Evolutionary conservation across 2,329 filamentous ascomycete genomes (phyloP), one percentile per base, ranked within the genome.

Genomic region (Nemania sp.): DNA sequence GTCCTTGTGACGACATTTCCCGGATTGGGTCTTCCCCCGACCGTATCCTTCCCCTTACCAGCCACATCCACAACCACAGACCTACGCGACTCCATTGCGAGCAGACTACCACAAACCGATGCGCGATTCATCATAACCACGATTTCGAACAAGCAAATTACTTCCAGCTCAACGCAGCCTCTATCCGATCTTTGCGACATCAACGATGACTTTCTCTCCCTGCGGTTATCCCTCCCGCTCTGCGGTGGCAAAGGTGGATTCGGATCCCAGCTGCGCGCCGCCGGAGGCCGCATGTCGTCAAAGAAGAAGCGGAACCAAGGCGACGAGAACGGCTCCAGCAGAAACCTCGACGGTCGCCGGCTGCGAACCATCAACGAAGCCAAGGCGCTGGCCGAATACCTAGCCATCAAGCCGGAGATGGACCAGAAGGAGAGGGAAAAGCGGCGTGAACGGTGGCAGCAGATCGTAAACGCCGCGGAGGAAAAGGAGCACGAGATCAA

Each of bases 221-320:
- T 99, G 3, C 90, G 91, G 49, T 83, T 99, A 24, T 87, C 86
- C 6, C 78, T 87, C 1, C 88, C 89, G 5, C 76, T 97, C 33
- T 89, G 88, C 64, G 94, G 95, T 76, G 95, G 95, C 69, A 99
- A 99, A 70, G 94, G 94, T 72, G 94, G 94, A 67, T 99, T 99
- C 70, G 94, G 94, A 49, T 97, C 93, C 1, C 95, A 99, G 72
- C 85, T 99, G 31, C 90, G 95, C 68, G 94, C 95, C 0, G 94
- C 94, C 3, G 94, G 95, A 68, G 94, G 95, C 34, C 93, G 95
- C 75, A 99, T 99, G 94, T 96, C 91, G 2, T 93, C 90, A n/a
- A 83, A 83, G 66, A 95, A 95, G 77, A 94, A 93, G 79, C 87
- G 87, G 67, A 87, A 87, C 51, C 84, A 89, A 64, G 86, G 84